phyloP scores from a whole-genome alignment of 2,329 filamentous ascomycete species.

The Colletotrichum salicis region DNA sequence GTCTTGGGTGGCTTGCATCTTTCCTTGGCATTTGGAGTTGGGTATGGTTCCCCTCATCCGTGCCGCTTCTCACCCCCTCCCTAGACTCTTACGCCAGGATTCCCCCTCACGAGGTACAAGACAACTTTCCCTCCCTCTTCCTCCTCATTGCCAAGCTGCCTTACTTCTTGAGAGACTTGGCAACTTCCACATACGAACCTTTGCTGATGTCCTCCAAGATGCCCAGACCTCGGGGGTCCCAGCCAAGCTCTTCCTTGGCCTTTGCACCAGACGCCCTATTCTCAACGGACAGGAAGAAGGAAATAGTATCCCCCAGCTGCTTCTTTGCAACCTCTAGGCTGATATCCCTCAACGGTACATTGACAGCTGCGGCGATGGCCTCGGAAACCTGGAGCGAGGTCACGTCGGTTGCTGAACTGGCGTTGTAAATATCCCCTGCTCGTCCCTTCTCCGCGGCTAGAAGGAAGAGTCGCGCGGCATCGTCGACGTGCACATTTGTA shows the following conservation, averaged over 20 bases:
- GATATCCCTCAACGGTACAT: slow-evolving; percentile 39
- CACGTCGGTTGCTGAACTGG: slow-evolving; percentile 43
- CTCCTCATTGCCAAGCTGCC: background rate
- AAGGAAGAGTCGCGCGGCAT: slow-evolving; percentile 54
- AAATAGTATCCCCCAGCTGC: slow-evolving; percentile 45
- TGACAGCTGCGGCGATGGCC: slow-evolving; percentile 39
- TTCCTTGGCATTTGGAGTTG: background rate
- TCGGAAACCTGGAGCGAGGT: slow-evolving; percentile 43
- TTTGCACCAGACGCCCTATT: slow-evolving; percentile 49
- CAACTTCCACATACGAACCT: slow-evolving; percentile 42
- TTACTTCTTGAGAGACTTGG: slow-evolving; percentile 28
- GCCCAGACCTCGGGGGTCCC: slow-evolving; percentile 46
- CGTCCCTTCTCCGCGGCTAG: slow-evolving; percentile 47
- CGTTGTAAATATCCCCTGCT: slow-evolving; percentile 49
- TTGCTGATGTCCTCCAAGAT: slow-evolving; percentile 47
- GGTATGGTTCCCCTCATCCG: slow-evolving; percentile 3
- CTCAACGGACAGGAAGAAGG: slow-evolving; percentile 45
- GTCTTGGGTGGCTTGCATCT: background rate
- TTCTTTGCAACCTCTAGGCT: slow-evolving; percentile 39
- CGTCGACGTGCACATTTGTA: slow-evolving; percentile 52
- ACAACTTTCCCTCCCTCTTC: background rate
- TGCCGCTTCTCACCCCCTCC: background rate
- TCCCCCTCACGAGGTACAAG: background rate
- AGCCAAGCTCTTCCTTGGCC: slow-evolving; percentile 51
- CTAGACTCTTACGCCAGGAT: background rate